Base-by-base conservation (phyloP, 2,329 filamentous ascomycete genomes). In the Chalara sp. region DNA sequence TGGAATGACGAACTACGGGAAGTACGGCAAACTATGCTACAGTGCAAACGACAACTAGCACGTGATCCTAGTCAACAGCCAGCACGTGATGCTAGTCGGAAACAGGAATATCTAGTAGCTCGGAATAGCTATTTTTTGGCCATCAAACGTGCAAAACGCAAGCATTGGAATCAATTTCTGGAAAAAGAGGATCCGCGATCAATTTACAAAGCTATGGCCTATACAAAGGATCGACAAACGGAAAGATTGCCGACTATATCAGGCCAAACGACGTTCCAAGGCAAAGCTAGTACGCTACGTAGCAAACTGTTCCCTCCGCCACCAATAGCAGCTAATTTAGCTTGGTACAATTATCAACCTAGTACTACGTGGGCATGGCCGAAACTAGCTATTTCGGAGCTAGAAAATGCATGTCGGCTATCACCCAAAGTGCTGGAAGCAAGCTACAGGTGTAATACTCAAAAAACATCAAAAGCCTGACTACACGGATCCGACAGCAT, bases 401-500 rank as follows among this genome's bases (percentile, higher is more conserved):
- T 39, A 11, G n/a, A 39, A 3, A 13, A 39, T 13, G 35, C 35
- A 2, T 39, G 35, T 12, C 32, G 49, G 49, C 28, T 12, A 42
- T 4, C 35, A 51, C 35, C n/a, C 44, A 12, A 6, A 4, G 4
- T n/a, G 8, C 8, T 47, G 44, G 49, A 51, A 43, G 33, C 5
- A 40, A 13, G 44, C 44, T 42, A 41, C 47, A 11, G 49, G 44
- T 4, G 32, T 35, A 8, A 47, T 51, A 30, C 21, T 51, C 7
- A 44, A 44, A 6, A 51, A 51, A 11, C 30, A 10, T 29, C 31
- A 12, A 6, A 47, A 39, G 35, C 35, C 35, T 11, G 35, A 39
- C 35, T 39, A 39, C 3, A 2, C 13, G 13, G 35, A 2, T 46
- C 49, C 49, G 4, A 51, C 47, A 13, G 44, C 44, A 5, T 47